A percentile compares a stretch with the other conserved stretches of the same genome.
Evolutionary conservation across 257 asterid genomes (phyloP).

Genomic region (Solanum phureja): DNA sequence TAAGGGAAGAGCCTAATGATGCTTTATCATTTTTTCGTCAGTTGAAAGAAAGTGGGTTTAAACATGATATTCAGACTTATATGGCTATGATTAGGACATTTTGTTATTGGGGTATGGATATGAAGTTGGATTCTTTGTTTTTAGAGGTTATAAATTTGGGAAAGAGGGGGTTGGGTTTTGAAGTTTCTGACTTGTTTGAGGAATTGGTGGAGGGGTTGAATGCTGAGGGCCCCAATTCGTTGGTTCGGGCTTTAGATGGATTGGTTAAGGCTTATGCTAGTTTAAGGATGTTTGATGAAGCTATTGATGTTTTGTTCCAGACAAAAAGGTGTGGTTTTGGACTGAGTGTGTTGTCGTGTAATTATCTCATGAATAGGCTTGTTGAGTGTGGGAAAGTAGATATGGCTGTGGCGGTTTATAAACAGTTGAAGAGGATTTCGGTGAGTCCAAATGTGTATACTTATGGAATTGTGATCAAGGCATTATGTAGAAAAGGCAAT

Average conservation of each 20-base stretch:
- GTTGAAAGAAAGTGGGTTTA: constrained; percentile 37
- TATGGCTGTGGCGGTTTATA: constrained; percentile 35
- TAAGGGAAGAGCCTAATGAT: constrained; percentile 32
- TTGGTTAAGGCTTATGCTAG: constrained; percentile 46
- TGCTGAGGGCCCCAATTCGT: constrained; percentile 28
- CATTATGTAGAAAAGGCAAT: constrained; percentile 36
- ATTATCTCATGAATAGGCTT: constrained; percentile 54
- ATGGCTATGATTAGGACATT: constrained; percentile 56
- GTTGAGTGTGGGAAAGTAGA: constrained; percentile 44
- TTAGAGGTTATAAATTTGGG: constrained; percentile 32
- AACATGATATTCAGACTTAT: constrained; percentile 37
- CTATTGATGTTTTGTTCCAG: constrained; percentile 32
- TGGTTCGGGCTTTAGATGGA: constrained; percentile 43
- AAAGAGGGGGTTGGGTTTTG: constrained; percentile 31
- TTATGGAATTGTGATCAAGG: constrained; percentile 65
- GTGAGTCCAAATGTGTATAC: constrained; percentile 62
- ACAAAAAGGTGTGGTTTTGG: constrained; percentile 37
- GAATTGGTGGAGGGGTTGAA: constrained; percentile 42
- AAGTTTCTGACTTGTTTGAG: constrained; percentile 47
- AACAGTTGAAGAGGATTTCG: constrained; percentile 41
- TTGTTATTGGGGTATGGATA: constrained; percentile 43
- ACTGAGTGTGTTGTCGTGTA: constrained; percentile 44
- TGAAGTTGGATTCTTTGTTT: constrained; percentile 40
- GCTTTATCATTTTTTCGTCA: constrained; percentile 44
- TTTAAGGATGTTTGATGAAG: constrained; percentile 64